These are phyloP conservation scores for Alternaria sp. DNA, from an alignment of 2,329 filamentous ascomycete species.

Conservation along the genomic window DNA sequence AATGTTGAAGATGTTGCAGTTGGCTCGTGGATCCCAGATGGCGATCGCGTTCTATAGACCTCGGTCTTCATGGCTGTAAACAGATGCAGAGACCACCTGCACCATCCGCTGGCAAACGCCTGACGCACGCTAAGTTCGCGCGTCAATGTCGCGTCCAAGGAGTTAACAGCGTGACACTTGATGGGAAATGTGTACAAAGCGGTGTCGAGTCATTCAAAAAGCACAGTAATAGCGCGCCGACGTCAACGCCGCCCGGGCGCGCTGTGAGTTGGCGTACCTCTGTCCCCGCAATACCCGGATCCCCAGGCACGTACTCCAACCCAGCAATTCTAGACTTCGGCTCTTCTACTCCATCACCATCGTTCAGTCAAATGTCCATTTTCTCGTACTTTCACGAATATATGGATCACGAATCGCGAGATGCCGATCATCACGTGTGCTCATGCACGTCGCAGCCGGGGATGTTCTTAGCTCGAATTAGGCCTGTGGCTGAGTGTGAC, in stretches of 20 bases:
- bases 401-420: constrained; percentile 1
- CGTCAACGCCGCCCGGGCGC: constrained; percentile 7
- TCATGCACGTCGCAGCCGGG: constrained; percentile 28
- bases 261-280: constrained; percentile 14
- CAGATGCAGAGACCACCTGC: constrained; percentile 16
- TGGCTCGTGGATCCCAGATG: neutral
- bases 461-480: constrained; percentile 21
- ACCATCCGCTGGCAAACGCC: constrained; percentile 15
- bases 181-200: neutral
- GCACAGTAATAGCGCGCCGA: constrained; percentile 5
- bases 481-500: constrained; percentile 24
- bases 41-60: constrained; percentile 18
- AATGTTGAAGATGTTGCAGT: constrained; percentile 25
- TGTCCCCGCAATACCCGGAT: constrained; percentile 16
- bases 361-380: neutral
- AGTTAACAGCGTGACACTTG: neutral
- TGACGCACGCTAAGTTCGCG: constrained; percentile 13
- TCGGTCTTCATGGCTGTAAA: constrained; percentile 30
- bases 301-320: neutral
- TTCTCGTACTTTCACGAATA: neutral
- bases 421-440: constrained; percentile 34
- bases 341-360: neutral
- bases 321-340: neutral
- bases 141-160: constrained; percentile 16
- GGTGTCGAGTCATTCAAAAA: constrained; percentile 1